Base-by-base conservation (phyloP, 225 moss, liverwort and hornwort species). In the Straminergon stramineum region DNA sequence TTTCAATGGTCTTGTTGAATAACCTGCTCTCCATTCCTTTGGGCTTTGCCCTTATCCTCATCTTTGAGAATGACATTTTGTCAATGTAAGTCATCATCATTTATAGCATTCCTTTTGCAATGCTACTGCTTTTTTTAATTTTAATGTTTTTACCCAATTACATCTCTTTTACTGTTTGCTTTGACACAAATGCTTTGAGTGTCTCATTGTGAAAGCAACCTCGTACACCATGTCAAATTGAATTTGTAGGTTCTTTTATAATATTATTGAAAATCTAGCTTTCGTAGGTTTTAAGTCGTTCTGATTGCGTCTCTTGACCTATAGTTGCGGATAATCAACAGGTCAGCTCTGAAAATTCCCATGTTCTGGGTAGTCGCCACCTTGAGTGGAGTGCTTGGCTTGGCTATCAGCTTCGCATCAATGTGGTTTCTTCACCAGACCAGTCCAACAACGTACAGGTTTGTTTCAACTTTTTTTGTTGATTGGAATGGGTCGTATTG, bases 351-450 rank as follows among this genome's bases (percentile, higher is more conserved):
- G 74, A 95, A 91, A 92, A 79, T 95, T 64, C 97, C 99, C 74
- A 93, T 96, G 91, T 99, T 99, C 90, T 99, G 99, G 99, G 91
- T 94, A 20, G 95, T 99, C 23, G 94, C 94, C 51, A 99, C 99
- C 30, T 89, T 97, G 93, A 99, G 99, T 95, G 99, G 99, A 64
- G 88, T 99, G 81, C 95, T 99, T 73, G 99, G 99, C 87, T 94
- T 99, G 81, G 97, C 95, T 52, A 99, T 99, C 92, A 99, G 99
- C 95, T 99, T 99, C 91, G 94, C 99, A 66, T 99, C 99, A 66
- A 99, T 99, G 99, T 99, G 99, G 99, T 99, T 99, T 92, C 88
- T 99, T 93, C 97, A 97, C 87, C 96, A 96, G 92, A 99, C 99
- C 22, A 97, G 97, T 90, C 99, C 99, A 73, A 99, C 99, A 56